These are phyloP conservation scores for Lasiodiplodia hormozganensis DNA, from an alignment of 2,329 filamentous ascomycete species.

Conservation along the genomic window DNA sequence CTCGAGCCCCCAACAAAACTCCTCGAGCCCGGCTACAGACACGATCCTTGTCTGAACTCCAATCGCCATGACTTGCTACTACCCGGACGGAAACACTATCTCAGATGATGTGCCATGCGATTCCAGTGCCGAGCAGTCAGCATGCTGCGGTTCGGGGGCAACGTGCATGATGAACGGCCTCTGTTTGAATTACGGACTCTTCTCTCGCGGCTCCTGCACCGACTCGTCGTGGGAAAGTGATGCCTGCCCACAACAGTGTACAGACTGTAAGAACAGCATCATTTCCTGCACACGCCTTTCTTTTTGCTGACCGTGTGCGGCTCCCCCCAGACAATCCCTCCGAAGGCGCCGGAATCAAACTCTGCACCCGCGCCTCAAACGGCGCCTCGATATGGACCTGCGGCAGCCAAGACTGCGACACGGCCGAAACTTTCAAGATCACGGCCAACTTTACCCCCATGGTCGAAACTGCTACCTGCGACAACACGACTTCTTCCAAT, in stretches of 20 bases:
- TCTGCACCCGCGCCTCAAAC: background rate
- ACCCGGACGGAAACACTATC: background rate
- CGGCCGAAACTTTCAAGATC: background rate
- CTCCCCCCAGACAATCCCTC: background rate
- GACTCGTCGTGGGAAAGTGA: background rate
- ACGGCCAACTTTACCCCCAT: background rate
- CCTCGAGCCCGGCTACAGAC: background rate
- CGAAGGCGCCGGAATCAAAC: background rate
- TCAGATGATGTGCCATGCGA: background rate
- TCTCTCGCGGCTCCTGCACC: conserved; percentile 3
- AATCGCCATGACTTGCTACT: background rate
- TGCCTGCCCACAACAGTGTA: background rate
- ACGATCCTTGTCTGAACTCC: background rate
- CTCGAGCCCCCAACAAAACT: too few relatives aligned
- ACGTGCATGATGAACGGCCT: background rate
- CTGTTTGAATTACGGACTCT: background rate
- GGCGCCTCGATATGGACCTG: background rate
- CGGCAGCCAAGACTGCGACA: background rate
- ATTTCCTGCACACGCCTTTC: background rate
- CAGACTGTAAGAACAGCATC: background rate
- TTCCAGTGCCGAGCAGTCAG: background rate
- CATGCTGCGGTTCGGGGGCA: background rate
- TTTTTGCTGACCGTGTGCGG: background rate
- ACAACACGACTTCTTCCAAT: background rate
- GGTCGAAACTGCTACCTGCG: background rate